These are phyloP conservation scores for Dioszegia aurantiaca DNA, from an alignment of 768 basidiomycete genomes.

Conservation along the genomic window DNA sequence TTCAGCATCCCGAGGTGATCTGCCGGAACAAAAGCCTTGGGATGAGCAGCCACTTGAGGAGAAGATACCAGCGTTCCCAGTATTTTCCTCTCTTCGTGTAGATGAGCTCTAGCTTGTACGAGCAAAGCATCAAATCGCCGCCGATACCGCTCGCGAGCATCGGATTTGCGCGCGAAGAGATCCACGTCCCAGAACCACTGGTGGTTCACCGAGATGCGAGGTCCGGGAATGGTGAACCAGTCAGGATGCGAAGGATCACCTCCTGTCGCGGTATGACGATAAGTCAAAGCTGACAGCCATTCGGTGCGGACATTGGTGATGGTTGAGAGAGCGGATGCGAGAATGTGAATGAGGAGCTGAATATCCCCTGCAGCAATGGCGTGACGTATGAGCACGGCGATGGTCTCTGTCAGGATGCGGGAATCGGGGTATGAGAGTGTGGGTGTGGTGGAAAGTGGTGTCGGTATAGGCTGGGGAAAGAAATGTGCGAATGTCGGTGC, in stretches of 20 bases:
- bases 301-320: neutral
- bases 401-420: constrained; percentile 6
- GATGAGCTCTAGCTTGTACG: neutral
- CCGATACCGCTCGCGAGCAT: neutral
- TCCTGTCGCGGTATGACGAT: neutral
- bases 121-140: constrained; percentile 1
- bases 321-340: constrained; percentile 7
- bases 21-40: neutral
- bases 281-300: constrained; percentile 5
- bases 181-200: constrained; percentile 12
- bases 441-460: neutral
- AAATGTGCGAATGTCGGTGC: neutral
- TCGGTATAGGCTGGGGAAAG: neutral
- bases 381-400: neutral
- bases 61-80: no score
- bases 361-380: neutral
- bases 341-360: constrained; percentile 7
- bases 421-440: neutral
- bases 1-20: neutral
- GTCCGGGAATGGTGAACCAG: constrained; percentile 5
- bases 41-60: neutral
- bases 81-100: neutral
- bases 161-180: neutral
- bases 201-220: neutral
- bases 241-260: constrained; percentile 2